Evolutionary conservation across 768 basidiomycete genomes (phyloP).

Genomic region (Boletus tylopilopsis): DNA sequence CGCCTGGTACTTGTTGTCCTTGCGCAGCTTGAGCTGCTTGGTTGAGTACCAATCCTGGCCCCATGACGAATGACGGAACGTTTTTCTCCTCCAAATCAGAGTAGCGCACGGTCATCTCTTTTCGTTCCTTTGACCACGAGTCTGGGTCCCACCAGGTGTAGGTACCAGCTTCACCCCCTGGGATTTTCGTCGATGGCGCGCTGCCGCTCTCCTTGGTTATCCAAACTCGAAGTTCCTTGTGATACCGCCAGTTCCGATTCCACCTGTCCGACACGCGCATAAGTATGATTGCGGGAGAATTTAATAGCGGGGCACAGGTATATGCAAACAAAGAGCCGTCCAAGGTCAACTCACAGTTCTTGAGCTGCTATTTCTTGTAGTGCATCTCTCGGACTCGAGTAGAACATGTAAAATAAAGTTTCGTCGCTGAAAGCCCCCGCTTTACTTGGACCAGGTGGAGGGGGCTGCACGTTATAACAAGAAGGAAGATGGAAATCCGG

Average conservation of each 20-base stretch:
- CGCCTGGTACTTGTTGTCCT: conserved; percentile 37
- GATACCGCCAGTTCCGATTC: conserved; percentile 94
- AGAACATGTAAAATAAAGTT: conserved; percentile 98
- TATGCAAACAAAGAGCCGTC: conserved; percentile 8
- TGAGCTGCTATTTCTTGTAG: conserved; percentile 93
- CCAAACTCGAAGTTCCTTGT: conserved; percentile 83
- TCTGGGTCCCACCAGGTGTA: conserved; percentile 91
- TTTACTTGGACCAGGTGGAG: conserved; percentile 77
- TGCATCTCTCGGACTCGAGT: conserved; percentile 86
- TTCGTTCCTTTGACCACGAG: conserved; percentile 71
- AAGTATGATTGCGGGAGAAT: conserved; percentile 2
- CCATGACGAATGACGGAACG: conserved; percentile 54
- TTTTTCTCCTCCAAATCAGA: conserved; percentile 74
- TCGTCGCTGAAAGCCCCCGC: conserved; percentile 89
- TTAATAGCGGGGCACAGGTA: neutral
- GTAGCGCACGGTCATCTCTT: conserved; percentile 74
- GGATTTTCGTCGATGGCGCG: conserved; percentile 69
- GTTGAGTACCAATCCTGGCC: conserved; percentile 43
- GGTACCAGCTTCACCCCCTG: conserved; percentile 79
- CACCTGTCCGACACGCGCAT: conserved; percentile 46
- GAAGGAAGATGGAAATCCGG: conserved; percentile 88
- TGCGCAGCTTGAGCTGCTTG: conserved; percentile 31
- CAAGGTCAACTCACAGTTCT: conserved; percentile 70
- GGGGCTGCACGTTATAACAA: conserved; percentile 91
- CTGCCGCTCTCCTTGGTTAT: conserved; percentile 87